Base-by-base conservation (phyloP, 208 protist genomes). In the Crithidia bombi region DNA sequence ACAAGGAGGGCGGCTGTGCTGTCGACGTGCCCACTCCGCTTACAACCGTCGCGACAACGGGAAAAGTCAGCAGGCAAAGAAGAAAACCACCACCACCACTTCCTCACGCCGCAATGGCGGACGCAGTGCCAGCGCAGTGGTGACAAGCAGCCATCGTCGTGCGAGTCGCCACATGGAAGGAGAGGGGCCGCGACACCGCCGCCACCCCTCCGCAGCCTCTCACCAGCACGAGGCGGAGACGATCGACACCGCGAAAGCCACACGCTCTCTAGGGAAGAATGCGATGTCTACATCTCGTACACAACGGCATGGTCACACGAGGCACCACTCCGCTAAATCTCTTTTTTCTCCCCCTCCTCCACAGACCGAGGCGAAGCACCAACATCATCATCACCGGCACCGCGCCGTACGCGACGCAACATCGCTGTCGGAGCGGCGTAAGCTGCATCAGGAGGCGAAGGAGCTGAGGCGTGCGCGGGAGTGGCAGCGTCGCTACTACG, bases 401-500 rank as follows among this genome's bases (percentile, higher is more conserved):
- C 52, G 33, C 1, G 5, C 3, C 12, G 19, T 28, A 43, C 35
- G 10, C 14, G n/a, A 35, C 32, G 5, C 59, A 10, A 65, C 44
- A 3, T 25, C 59, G 5, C 59, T 65, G n/a, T 10, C 41, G 1
- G 59, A 65, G 23, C 5, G 12, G 30, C 44, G 19, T 9, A 28
- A 19, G 38, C 23, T 11, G 19, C 17, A 43, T 7, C 51, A 50
- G 26, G 50, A 57, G 25, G 63, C 63, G 14, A 50, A 69, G 39
- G 38, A 46, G 43, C 30, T 62, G 32, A 36, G 47, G 3, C 54
- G 23, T 15, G 47, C 55, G 15, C 50, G 55, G 1, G 2, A 11
- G 33, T 85, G 75, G 83, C 73, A 73, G 57, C 55, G 58, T 15
- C 74, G 78, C 28, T 89, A 86, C 67, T 68, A 66, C 23, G 73